Evolutionary conservation across 2,329 filamentous ascomycete species (phyloP).

Genomic region (Alternaria alternata): DNA sequence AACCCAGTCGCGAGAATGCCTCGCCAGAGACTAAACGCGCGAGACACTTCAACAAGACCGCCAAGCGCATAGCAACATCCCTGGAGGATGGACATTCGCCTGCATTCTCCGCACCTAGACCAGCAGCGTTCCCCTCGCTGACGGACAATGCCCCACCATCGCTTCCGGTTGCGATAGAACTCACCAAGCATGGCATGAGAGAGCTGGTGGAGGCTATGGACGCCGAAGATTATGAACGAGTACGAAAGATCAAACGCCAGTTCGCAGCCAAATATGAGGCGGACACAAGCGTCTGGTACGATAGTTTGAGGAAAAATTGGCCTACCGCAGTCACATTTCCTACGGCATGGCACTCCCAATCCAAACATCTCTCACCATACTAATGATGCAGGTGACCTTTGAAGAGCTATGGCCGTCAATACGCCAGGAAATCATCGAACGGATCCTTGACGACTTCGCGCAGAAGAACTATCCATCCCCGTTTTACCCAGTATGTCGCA

Average conservation of each 20-base stretch:
- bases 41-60: neutral
- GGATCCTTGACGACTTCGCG: slow-evolving; percentile 20
- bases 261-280: slow-evolving; percentile 17
- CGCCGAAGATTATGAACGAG: neutral
- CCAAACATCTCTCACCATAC: neutral
- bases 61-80: neutral
- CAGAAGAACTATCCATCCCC: slow-evolving; percentile 3
- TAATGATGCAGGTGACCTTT: slow-evolving; percentile 21
- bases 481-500: slow-evolving; percentile 16
- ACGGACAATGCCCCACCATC: neutral
- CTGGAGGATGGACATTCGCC: no score
- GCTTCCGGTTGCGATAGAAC: neutral
- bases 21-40: neutral
- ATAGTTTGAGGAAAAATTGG: slow-evolving; percentile 10
- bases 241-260: neutral
- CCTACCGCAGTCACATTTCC: neutral
- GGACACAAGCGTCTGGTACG: slow-evolving; percentile 18
- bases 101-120: neutral
- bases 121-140: slow-evolving; percentile 19
- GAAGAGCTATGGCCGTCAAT: slow-evolving; percentile 24
- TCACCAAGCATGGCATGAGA: slow-evolving; percentile 2
- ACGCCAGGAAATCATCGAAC: slow-evolving; percentile 29
- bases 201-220: slow-evolving; percentile 9
- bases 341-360: slow-evolving; percentile 2
- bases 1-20: neutral